Evolutionary conservation across 2,329 filamentous ascomycete species (phyloP), one percentile per base, ranked within the genome.

Genomic region (Ilyonectria mors-panacis): DNA sequence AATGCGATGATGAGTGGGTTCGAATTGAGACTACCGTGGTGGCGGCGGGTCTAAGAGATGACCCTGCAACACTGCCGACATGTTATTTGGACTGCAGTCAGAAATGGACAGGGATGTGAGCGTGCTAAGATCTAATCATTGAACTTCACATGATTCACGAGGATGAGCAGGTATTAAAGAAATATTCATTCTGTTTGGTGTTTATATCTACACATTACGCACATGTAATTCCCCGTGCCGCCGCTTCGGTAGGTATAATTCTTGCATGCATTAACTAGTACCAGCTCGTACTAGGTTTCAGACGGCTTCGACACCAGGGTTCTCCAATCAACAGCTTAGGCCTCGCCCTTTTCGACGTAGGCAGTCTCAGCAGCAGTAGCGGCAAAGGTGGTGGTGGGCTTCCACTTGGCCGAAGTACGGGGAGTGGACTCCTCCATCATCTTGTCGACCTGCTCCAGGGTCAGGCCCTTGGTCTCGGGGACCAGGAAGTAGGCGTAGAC

Each of bases 341-440:
- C 53, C 1, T 66, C 78, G 47, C 74, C 66, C 61, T 80, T 72
- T 30, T 53, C 50, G 28, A 78, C 63, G 72, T 78, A 74, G 6
- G 77, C 74, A 53, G 74, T 33, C 8, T 12, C 9, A 42, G 39
- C 77, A 66, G 75, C 72, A 21, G 71, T 77, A 59, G 91, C 91
- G 73, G 39, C 39, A 42, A 92, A 95, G 73, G 92, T 94, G 75
- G 84, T 84, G 76, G 87, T 87, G 48, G 93, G 92, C 81, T 86
- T 88, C 93, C 94, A 96, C 83, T 90, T 91, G 82, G 89, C 84
- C 3, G 92, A 95, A 19, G 88, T 94, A 72, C 92, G 90, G 42
- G 94, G 92, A 21, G 89, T 94, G 44, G 89, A 90, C 89, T 97
- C 93, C 85, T 95, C 93, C 87, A 96, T 90, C 93, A 97, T 95